Evolutionary conservation across 805 yeast species (phyloP), one percentile per base, ranked within the genome.

Genomic region (Metschnikowia anglica): DNA sequence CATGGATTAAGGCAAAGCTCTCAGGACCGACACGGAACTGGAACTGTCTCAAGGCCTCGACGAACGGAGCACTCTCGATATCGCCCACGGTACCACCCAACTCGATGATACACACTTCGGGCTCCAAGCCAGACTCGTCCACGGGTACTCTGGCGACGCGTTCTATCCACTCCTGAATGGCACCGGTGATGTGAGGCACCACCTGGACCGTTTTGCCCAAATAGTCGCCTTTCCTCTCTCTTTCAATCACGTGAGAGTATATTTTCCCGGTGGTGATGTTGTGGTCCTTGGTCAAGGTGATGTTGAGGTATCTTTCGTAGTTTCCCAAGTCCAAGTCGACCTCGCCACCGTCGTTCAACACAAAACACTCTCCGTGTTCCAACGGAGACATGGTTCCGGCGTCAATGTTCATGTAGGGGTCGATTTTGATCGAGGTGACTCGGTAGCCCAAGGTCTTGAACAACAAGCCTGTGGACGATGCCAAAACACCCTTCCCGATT

Each of bases 361-460:
- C 98, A 64, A 93, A 93, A 64, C 96, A 96, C 69, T 93, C 99
- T 57, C 99, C 99, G 63, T 93, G 99, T 68, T 93, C 99, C 62
- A 93, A 74, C 17, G 99, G 99, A 31, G 97, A 88, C 99, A 93
- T 93, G 34, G 99, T 93, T 58, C 99, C 99, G 29, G 99, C 99
- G 72, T 93, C 99, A 55, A 93, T 88, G 72, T 93, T 93, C 95
- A 93, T 87, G 70, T 93, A 93, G 30, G 99, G 99, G 72, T 93
- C 99, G 60, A 93, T 93, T 68, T 93, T 93, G 73, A 93, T 91
- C 12, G 98, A 89, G 3, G 99, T 91, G 49, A 91, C 98, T 62
- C 95, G 83, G 59, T 86, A 77, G 48, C 99, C 99, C 46, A 88
- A 72, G 30, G 99, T 90, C 68, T 93, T 93, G 68, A 93, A 78